Percentiles rank a stretch among this genome's conserved stretches.
phyloP scores from a whole-genome alignment of 148 eudicot species.

The Suaeda aralocaspica region DNA sequence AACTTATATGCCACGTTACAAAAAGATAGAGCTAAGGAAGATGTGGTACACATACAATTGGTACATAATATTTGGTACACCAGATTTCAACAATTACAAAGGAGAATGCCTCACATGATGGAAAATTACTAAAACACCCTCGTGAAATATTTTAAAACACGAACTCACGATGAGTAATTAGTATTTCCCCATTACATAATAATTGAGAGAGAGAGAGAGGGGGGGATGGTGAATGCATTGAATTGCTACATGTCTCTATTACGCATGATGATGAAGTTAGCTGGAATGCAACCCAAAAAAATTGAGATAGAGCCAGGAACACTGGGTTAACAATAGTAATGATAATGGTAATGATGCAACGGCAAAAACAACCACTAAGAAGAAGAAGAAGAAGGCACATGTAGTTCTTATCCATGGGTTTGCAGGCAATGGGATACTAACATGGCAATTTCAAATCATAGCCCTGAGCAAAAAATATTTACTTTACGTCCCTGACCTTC shows the following conservation, averaged over 20 bases:
- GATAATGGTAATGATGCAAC: no score
- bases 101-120: no score
- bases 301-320: slow-evolving; percentile 45
- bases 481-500: slow-evolving; percentile 46
- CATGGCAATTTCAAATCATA: slow-evolving; percentile 43
- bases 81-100: no score
- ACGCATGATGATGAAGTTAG: slow-evolving; percentile 27
- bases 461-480: slow-evolving; percentile 28
- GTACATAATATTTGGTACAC: no score
- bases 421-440: slow-evolving; percentile 34
- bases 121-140: no score
- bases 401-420: slow-evolving; percentile 46
- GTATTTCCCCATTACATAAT: no score
- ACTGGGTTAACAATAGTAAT: slow-evolving; percentile 31
- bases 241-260: slow-evolving; percentile 18
- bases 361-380: neutral
- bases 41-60: no score
- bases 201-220: neutral
- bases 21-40: no score
- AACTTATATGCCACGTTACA: no score
- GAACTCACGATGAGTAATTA: no score
- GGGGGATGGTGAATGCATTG: slow-evolving; percentile 35
- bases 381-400: slow-evolving; percentile 22
- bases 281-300: slow-evolving; percentile 28
- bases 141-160: no score